Percentiles rank a stretch among this genome's conserved stretches.
These are phyloP conservation scores for Phytophthora podocarpi DNA, from an alignment of 352 stramenopile genomes.

Conservation along the genomic window DNA sequence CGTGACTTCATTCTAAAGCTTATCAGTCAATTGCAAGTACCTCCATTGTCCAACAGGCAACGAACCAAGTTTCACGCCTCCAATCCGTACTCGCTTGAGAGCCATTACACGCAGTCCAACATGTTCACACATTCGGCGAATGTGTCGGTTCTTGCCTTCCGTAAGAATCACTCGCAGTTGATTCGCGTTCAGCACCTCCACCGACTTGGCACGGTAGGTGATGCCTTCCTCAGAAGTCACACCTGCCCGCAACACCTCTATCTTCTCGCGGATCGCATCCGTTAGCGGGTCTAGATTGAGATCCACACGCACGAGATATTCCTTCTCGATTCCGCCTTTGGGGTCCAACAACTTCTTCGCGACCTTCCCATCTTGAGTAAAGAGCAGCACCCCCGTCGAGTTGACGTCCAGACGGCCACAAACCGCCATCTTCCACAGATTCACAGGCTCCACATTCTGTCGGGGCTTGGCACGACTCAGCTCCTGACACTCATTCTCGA, in stretches of 20 bases:
- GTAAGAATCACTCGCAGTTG: conserved; percentile 90
- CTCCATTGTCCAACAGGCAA: conserved; percentile 80
- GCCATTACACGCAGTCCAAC: conserved; percentile 90
- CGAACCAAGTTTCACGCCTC: conserved; percentile 80
- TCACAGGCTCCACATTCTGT: conserved; percentile 55
- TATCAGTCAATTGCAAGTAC: conserved; percentile 77
- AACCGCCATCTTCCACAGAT: conserved; percentile 81
- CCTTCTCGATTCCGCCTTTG: conserved; percentile 75
- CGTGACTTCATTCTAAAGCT: conserved; percentile 37
- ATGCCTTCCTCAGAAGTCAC: conserved; percentile 64
- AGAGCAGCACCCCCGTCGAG: conserved; percentile 81
- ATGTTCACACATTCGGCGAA: conserved; percentile 95
- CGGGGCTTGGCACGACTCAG: conserved; percentile 51
- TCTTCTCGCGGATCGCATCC: conserved; percentile 33
- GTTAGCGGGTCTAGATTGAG: conserved; percentile 51
- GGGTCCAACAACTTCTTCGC: conserved; percentile 84
- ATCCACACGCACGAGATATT: conserved; percentile 85
- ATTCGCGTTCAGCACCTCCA: conserved; percentile 82
- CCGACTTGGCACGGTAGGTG: conserved; percentile 77
- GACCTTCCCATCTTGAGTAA: conserved; percentile 79
- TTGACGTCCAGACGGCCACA: conserved; percentile 85
- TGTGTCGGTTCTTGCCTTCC: conserved; percentile 96
- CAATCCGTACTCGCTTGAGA: conserved; percentile 93
- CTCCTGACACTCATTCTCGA: conserved; percentile 78
- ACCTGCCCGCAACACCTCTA: conserved; percentile 54